Base-by-base conservation (phyloP, 1,284 basidiomycete genomes). In the Cutaneotrichosporon spelunceum region DNA sequence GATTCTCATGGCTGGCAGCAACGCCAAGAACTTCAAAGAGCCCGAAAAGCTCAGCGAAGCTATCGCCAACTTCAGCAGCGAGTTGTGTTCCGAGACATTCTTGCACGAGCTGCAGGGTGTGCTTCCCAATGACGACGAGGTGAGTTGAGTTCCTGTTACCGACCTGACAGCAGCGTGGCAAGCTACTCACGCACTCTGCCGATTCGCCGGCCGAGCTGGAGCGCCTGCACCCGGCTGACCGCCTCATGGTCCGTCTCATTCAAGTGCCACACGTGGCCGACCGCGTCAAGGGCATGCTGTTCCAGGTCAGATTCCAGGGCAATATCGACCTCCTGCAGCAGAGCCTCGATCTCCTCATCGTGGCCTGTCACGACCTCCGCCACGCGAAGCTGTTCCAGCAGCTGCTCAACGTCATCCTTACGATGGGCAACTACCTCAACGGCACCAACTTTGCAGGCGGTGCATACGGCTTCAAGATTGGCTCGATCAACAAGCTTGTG, bases 351-450 rank as follows among this genome's bases (percentile, higher is more conserved):
- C 90, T 90, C 68, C 81, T 96, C 52, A 84, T 84, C n/a, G 86
- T 88, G 45, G 93, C 92, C 29, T 89, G 91, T 34, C 81, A 87
- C 57, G 84, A 87, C 24, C 80, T 96, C 26, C 82, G 90, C 47
- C 81, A 87, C 53, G 92, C 93, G 26, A 87, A 85, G 68, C 81
- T 85, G 53, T 95, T 97, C 82, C 92, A 91, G 70, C 89, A 93
- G 72, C 79, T 96, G 34, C 84, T 72, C 53, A 59, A 70, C 21
- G 56, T 97, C 52, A 95, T 99, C 67, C 85, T 99, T 13, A 85
- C 96, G 69, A 87, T 99, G 73, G 95, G 95, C 64, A 99, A 99
- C 78, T 99, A 93, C 77, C 93, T 99, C 87, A 99, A 99, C 75
- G 93, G 93, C 26, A 91, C 92, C 47, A 93, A 94, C 65, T 86